A percentile compares a stretch with the other conserved stretches of the same genome.
Conservation (phyloP, 768 basidiomycete genomes). For the Lactarius sp. region DNA sequence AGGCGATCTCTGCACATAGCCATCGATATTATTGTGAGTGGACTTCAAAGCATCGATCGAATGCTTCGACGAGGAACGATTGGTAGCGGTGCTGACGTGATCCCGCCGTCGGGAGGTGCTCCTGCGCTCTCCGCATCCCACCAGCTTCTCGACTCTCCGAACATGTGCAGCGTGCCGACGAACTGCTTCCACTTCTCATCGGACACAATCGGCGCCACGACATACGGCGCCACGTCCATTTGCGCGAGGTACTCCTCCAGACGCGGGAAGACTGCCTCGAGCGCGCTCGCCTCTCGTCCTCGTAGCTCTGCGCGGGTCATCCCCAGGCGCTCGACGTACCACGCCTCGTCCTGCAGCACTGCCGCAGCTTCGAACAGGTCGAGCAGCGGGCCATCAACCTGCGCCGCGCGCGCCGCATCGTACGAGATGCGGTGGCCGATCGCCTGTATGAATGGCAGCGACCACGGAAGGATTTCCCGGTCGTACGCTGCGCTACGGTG, state of each 20-base stretch:
- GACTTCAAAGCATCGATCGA: slow-evolving; percentile 15
- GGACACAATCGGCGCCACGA: slow-evolving; percentile 25
- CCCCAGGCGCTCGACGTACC: slow-evolving; percentile 52
- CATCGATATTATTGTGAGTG: too few relatives aligned
- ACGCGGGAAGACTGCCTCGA: slow-evolving; percentile 27
- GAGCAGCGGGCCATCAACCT: slow-evolving; percentile 45
- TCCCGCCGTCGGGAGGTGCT: not conserved
- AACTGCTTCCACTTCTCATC: slow-evolving; percentile 24
- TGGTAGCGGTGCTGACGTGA: not conserved
- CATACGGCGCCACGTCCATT: slow-evolving; percentile 20
- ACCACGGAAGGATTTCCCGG: slow-evolving; percentile 51
- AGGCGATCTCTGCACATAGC: too few relatives aligned
- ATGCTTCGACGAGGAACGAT: not conserved
- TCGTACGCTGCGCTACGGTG: slow-evolving; percentile 52
- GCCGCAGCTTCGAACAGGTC: slow-evolving; percentile 52
- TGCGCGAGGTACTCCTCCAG: slow-evolving; percentile 23
- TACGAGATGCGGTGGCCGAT: slow-evolving; percentile 61
- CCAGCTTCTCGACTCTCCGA: not conserved
- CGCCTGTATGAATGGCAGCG: slow-evolving; percentile 50
- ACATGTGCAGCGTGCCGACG: not conserved
- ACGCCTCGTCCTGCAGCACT: slow-evolving; percentile 51
- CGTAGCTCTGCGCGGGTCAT: slow-evolving; percentile 45
- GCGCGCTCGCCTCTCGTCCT: slow-evolving; percentile 26
- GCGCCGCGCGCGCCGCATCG: slow-evolving; percentile 44
- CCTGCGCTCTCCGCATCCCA: not conserved